Evolutionary conservation across 495 filamentous ascomycete genomes (phyloP).

Genomic region (Haplographium delicatum): DNA sequence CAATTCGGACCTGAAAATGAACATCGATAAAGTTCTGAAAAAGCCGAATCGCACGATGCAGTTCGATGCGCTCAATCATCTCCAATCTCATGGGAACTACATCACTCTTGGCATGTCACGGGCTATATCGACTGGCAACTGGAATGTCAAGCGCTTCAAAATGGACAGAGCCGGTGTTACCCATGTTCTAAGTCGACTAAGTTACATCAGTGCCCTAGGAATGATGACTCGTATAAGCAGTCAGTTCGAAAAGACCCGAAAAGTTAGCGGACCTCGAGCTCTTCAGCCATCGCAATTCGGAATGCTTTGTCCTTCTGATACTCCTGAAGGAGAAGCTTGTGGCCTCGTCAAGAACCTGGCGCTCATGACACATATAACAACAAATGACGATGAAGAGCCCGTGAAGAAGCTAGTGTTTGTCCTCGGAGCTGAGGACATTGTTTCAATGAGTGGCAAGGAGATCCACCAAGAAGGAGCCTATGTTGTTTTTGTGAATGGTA

Average conservation of each 20-base stretch:
- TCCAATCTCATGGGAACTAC: conserved; percentile 68
- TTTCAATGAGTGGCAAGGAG: conserved; percentile 66
- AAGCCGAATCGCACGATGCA: conserved; percentile 79
- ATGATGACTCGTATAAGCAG: conserved; percentile 99
- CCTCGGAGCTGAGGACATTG: conserved; percentile 74
- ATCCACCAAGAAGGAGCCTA: conserved; percentile 79
- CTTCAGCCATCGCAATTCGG: conserved; percentile 96
- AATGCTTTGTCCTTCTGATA: conserved; percentile 95
- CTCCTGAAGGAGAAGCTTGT: conserved; percentile 96
- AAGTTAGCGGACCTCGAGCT: conserved; percentile 90
- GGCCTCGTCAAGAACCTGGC: conserved; percentile 98
- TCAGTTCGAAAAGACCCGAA: conserved; percentile 97
- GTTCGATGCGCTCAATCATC: conserved; percentile 76
- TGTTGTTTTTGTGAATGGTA: conserved; percentile 92
- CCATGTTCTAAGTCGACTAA: conserved; percentile 90
- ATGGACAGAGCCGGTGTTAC: conserved; percentile 98
- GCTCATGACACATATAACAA: conserved; percentile 98
- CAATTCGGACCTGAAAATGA: conserved; percentile 77
- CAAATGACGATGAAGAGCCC: conserved; percentile 85
- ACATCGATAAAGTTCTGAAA: conserved; percentile 88
- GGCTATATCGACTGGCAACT: conserved; percentile 94
- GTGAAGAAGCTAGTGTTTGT: conserved; percentile 75
- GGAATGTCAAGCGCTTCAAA: conserved; percentile 93
- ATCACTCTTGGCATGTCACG: conserved; percentile 90
- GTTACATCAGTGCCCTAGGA: conserved; percentile 95